Conservation (phyloP, 75 land plant species). For the Cunninghamia lanceolata region DNA sequence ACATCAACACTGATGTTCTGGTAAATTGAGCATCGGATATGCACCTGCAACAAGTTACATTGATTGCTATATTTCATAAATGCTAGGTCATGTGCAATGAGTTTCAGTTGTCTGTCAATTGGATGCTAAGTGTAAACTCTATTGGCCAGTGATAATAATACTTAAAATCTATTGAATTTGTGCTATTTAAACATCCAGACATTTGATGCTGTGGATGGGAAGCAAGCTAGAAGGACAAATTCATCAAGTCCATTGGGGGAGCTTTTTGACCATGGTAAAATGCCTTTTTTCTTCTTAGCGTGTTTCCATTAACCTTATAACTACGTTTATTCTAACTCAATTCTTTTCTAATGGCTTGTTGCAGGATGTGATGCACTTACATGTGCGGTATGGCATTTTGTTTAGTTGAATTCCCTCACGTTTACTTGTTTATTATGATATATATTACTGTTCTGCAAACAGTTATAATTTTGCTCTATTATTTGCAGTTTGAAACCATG, state of each 20-base stretch:
- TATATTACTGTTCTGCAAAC: neutral
- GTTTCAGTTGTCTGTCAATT: neutral
- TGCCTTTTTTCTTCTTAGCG: neutral
- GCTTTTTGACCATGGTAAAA: conserved; percentile 97
- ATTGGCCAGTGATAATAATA: neutral
- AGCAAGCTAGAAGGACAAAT: conserved; percentile 98
- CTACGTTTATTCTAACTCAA: neutral
- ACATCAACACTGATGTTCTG: neutral
- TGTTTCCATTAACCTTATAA: neutral
- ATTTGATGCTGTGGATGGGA: conserved; percentile 99
- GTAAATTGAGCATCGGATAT: neutral
- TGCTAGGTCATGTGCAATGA: neutral
- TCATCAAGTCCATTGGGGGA: conserved; percentile 99
- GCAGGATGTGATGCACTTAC: conserved; percentile 99
- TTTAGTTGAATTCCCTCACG: conserved; percentile 2
- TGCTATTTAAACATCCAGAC: conserved; percentile 44
- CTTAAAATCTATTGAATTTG: neutral
- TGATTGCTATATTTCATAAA: neutral
- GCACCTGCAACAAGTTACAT: neutral
- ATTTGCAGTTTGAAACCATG: conserved; percentile 84
- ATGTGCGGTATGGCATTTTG: conserved; percentile 76
- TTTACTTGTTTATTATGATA: neutral
- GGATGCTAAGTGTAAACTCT: neutral
- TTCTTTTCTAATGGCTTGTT: conserved; percentile 7
- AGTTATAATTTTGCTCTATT: neutral